These are phyloP conservation scores for Monsonia emarginata DNA, from an alignment of 441 rosid genomes.

Conservation along the genomic window DNA sequence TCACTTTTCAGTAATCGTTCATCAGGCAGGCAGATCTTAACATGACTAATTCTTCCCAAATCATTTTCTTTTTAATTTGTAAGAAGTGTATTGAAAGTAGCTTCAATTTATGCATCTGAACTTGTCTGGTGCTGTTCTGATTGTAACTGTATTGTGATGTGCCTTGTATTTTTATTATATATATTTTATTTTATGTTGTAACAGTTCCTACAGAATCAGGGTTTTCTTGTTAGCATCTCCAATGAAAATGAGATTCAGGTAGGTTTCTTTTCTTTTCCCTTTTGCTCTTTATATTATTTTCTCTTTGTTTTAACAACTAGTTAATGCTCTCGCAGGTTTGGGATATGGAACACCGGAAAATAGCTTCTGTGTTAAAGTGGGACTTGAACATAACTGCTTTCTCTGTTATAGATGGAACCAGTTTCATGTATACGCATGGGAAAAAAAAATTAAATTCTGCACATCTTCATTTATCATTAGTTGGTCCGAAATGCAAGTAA, in stretches of 20 bases:
- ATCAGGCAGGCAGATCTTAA: not conserved
- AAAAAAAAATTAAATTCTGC: conserved; percentile 1
- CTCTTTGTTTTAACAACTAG: conserved; percentile 18
- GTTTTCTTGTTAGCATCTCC: conserved; percentile 46
- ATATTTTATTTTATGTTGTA: too few relatives aligned
- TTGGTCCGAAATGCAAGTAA: conserved; percentile 6
- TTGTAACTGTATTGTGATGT: not conserved
- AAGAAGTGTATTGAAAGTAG: not conserved
- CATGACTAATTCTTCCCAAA: not conserved
- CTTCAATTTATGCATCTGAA: not conserved
- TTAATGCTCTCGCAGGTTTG: conserved; percentile 41
- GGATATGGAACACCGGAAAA: conserved; percentile 46
- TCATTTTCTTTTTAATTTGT: not conserved
- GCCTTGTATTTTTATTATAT: conserved; percentile 7
- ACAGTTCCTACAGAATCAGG: conserved; percentile 60
- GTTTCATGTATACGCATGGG: conserved; percentile 38
- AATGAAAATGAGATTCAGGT: conserved; percentile 56
- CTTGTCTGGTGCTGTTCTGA: not conserved
- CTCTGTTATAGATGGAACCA: conserved; percentile 44
- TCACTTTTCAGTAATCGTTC: not conserved
- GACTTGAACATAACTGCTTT: conserved; percentile 62
- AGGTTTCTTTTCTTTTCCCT: conserved; percentile 20
- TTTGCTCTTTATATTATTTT: not conserved
- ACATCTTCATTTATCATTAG: conserved; percentile 6
- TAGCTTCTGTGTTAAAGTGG: conserved; percentile 37